These are phyloP conservation scores for Aspergillus vadensis DNA, from an alignment of 2,329 filamentous ascomycete genomes.

Conservation along the genomic window DNA sequence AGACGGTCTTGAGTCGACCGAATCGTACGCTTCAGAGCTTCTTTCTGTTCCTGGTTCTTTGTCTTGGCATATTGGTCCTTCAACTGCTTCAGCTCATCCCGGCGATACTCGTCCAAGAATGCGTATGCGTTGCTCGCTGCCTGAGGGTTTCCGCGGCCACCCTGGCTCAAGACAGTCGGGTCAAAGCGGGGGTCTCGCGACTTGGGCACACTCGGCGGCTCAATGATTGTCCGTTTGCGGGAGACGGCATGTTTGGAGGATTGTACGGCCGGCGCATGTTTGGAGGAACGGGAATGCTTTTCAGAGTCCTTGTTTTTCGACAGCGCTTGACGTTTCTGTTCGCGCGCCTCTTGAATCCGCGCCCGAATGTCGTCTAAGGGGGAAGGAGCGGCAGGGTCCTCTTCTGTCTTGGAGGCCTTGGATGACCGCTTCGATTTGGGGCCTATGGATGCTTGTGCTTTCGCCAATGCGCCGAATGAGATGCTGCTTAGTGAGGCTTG, in stretches of 20 bases:
- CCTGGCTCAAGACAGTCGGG: slow-evolving; percentile 52
- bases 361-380: slow-evolving; percentile 43
- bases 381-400: slow-evolving; percentile 26
- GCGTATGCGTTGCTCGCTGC: slow-evolving; percentile 73
- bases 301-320: slow-evolving; percentile 25
- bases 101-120: slow-evolving; percentile 85
- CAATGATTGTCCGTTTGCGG: slow-evolving; percentile 74
- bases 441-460: slow-evolving; percentile 73
- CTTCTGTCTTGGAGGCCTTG: slow-evolving; percentile 18
- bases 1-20: slow-evolving; percentile 76
- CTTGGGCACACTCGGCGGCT: slow-evolving; percentile 57
- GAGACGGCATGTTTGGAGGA: slow-evolving; percentile 82
- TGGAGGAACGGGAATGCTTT: slow-evolving; percentile 61
- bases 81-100: slow-evolving; percentile 77
- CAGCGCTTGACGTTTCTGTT: slow-evolving; percentile 42
- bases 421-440: slow-evolving; percentile 37
- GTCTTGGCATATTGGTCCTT: slow-evolving; percentile 66
- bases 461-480: slow-evolving; percentile 87
- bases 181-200: slow-evolving; percentile 89
- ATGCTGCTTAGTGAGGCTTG: slow-evolving; percentile 58
- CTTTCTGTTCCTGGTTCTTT: slow-evolving; percentile 67
- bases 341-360: slow-evolving; percentile 45
- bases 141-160: slow-evolving; percentile 38
- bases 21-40: slow-evolving; percentile 70
- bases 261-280: slow-evolving; percentile 84